These are phyloP conservation scores for Diaporthe sp. DNA, from an alignment of 2,329 filamentous ascomycete species.

Conservation along the genomic window DNA sequence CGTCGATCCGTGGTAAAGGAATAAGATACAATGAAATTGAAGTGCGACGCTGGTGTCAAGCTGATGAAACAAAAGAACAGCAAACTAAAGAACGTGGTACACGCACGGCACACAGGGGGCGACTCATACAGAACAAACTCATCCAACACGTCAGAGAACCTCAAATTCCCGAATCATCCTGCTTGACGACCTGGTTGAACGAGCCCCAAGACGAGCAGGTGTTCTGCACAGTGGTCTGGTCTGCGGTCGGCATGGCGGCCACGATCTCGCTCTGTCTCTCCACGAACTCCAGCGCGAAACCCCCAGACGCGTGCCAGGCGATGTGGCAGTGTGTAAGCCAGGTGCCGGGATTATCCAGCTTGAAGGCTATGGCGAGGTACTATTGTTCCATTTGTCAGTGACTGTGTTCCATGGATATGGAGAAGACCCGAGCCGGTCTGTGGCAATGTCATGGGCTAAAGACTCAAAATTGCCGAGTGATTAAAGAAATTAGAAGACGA, in stretches of 20 bases:
- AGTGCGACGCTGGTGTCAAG: not conserved
- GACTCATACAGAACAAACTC: not conserved
- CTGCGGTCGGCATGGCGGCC: conserved; percentile 10
- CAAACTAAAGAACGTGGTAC: not conserved
- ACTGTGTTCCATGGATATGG: not conserved
- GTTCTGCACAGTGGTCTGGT: conserved; percentile 41
- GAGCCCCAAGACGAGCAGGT: conserved; percentile 40
- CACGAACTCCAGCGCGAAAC: conserved; percentile 54
- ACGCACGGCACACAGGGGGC: too few relatives aligned
- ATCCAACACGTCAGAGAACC: not conserved
- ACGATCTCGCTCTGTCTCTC: conserved; percentile 46
- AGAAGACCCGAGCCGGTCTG: not conserved
- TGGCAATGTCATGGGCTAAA: not conserved
- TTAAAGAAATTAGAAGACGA: too few relatives aligned
- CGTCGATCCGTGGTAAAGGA: too few relatives aligned
- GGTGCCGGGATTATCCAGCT: conserved; percentile 52
- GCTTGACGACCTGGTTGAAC: conserved; percentile 40
- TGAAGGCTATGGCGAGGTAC: conserved; percentile 51
- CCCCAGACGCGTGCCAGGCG: conserved; percentile 51
- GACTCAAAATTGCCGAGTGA: too few relatives aligned
- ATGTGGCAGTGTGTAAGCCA: conserved; percentile 50
- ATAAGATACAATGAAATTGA: not conserved
- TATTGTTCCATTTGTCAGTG: conserved; percentile 36
- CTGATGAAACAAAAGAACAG: not conserved
- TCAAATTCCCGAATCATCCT: conserved; percentile 45